phyloP scores from a whole-genome alignment of 164 flowering plant genomes.

The Warburgia ugandensis region DNA sequence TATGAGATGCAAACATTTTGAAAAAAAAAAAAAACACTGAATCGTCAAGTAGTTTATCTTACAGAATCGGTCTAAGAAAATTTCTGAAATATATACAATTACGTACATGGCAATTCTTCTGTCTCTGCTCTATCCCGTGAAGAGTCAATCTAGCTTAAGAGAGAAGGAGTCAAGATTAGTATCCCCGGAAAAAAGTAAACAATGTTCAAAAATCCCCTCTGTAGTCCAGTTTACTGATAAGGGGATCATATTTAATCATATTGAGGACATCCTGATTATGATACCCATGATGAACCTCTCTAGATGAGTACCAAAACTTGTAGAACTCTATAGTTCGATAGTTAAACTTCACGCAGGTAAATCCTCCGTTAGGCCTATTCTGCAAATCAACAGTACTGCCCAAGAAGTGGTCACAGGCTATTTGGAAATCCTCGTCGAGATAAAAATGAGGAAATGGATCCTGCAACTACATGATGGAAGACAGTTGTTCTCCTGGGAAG shows the following conservation, averaged over 20 bases:
- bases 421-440: constrained; percentile 68
- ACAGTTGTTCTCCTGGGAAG: too few species aligned
- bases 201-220: constrained; percentile 59
- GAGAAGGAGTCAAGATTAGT: too few species aligned
- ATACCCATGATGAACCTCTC: constrained; percentile 37
- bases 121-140: constrained; percentile 15
- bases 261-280: constrained; percentile 87
- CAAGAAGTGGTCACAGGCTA: constrained; percentile 65
- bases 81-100: too few species aligned
- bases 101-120: too few species aligned
- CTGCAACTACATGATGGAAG: constrained; percentile 85
- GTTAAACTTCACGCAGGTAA: constrained; percentile 59
- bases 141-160: constrained; percentile 60
- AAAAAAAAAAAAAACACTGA: too few species aligned
- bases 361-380: constrained; percentile 80
- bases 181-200: constrained; percentile 63
- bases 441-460: constrained; percentile 62
- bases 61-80: too few species aligned
- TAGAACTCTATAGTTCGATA: constrained; percentile 59
- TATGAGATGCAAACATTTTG: too few species aligned
- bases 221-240: constrained; percentile 33
- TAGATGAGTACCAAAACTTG: constrained; percentile 65
- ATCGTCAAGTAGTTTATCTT: too few species aligned
- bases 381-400: constrained; percentile 38
- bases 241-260: constrained; percentile 42